Percentiles rank a stretch among this genome's conserved stretches.
Evolutionary conservation across 306 rosid genomes (phyloP).

Genomic region (Arachis hypogaea): DNA sequence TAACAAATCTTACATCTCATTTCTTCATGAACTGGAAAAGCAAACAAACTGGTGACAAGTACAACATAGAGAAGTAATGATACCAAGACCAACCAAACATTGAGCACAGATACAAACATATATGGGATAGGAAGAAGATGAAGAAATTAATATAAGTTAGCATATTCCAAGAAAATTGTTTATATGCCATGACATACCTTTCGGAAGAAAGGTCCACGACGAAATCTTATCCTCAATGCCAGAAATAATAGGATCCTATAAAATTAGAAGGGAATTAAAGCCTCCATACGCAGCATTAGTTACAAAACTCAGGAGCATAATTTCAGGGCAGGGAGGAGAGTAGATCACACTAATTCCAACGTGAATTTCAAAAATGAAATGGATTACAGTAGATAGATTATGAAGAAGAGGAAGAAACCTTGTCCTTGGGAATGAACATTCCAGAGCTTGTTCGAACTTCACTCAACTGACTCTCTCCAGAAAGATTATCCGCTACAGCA

Average conservation of each 20-base stretch:
- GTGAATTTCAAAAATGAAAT: not conserved
- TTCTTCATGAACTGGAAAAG: conserved; percentile 13
- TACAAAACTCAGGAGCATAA: not conserved
- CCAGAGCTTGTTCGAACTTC: conserved; percentile 97
- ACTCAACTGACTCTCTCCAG: conserved; percentile 79
- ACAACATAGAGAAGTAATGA: conserved; percentile 1
- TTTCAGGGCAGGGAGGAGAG: not conserved
- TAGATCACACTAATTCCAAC: not conserved
- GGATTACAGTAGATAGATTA: not conserved
- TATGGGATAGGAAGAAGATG: not conserved
- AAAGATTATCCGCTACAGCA: conserved; percentile 79
- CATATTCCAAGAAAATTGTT: not conserved
- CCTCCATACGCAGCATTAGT: conserved; percentile 1
- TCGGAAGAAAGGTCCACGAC: conserved; percentile 97
- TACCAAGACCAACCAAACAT: conserved; percentile 1
- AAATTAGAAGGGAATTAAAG: not conserved
- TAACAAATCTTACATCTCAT: not conserved
- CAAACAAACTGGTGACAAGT: not conserved
- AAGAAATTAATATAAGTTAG: conserved; percentile 7
- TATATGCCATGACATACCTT: conserved; percentile 55
- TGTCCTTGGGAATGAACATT: conserved; percentile 82
- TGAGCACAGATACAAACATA: conserved; percentile 15
- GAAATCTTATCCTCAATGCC: conserved; percentile 96
- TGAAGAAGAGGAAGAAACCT: conserved; percentile 50
- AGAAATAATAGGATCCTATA: conserved; percentile 86